Evolutionary conservation across 768 basidiomycete genomes (phyloP), one percentile per base, ranked within the genome.

Genomic region (Lanmaoa pseudosensibilis): DNA sequence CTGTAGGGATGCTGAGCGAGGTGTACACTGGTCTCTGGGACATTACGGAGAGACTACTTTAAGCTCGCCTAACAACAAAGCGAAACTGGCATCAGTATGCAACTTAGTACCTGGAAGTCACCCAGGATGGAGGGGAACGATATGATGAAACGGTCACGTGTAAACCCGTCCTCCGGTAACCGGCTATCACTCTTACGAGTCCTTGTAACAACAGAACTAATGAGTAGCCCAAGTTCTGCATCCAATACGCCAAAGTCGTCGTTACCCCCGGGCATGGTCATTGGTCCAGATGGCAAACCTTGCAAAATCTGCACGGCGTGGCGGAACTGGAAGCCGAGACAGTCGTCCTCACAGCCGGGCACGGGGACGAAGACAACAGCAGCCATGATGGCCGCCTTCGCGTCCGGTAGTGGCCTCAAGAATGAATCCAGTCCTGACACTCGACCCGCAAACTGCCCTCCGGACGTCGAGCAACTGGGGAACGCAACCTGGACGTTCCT

Each of bases 401-500:
- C 72, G 0, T 69, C 67, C 36, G 72, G 71, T 46, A 65, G 33
- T 52, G 66, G 56, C 25, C 55, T 69, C 61, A 58, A 68, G 59
- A 62, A 67, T n/a, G 51, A 70, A 12, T 40, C 71, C 19, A 66
- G 69, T 4, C 59, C 71, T 5, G 71, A 75, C 25, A 71, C 70
- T 18, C 84, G 80, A 21, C 82, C 83, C 2, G 74, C 77, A 5
- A 78, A 90, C 54, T 98, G 96, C 68, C 96, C 96, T 13, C 87
- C 94, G 0, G 95, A 98, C 72, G 87, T 87, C 44, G 92, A 94
- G 67, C 80, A 85, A 56, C 86, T 98, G 47, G 96, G 96, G 2
- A 85, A 86, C 47, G 89, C 95, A 44, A 96, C 96, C 2, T 98
- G 96, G 96, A 88, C 94, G 16, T 98, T 98, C 81, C 79, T 98